Conservation (phyloP, 2,329 filamentous ascomycete species). For the Pestalotiopsis sp. region DNA sequence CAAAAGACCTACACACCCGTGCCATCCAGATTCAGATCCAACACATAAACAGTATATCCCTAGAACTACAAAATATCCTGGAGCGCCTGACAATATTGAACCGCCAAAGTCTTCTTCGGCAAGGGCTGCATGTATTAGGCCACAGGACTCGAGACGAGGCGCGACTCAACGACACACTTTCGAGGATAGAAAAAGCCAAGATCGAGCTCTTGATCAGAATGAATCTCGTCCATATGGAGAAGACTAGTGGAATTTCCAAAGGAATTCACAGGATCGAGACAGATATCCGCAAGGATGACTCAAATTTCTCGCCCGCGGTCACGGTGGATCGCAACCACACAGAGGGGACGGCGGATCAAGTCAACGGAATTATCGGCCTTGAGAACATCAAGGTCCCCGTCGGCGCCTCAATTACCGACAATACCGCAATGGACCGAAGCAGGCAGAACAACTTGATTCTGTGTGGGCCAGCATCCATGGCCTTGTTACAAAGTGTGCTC, state of each 20-base stretch:
- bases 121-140: background rate
- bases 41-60: background rate
- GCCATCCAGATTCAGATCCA: constrained; percentile 7
- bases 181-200: background rate
- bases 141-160: constrained; percentile 6
- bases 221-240: background rate
- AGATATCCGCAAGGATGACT: background rate
- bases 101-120: background rate
- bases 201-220: constrained; percentile 1
- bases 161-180: background rate
- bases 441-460: constrained; percentile 4
- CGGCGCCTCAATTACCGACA: background rate
- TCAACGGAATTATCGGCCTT: background rate
- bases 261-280: background rate
- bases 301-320: background rate
- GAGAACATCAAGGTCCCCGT: background rate
- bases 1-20: background rate
- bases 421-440: background rate
- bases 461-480: background rate
- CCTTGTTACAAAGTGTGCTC: background rate
- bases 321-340: background rate
- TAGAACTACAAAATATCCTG: background rate
- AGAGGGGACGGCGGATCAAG: background rate
- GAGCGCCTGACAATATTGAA: background rate
- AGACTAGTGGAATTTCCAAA: background rate